Percentiles rank a stretch among this genome's conserved stretches.
Conservation (phyloP, 345 rosid species). For the Melastoma malabathricum region DNA sequence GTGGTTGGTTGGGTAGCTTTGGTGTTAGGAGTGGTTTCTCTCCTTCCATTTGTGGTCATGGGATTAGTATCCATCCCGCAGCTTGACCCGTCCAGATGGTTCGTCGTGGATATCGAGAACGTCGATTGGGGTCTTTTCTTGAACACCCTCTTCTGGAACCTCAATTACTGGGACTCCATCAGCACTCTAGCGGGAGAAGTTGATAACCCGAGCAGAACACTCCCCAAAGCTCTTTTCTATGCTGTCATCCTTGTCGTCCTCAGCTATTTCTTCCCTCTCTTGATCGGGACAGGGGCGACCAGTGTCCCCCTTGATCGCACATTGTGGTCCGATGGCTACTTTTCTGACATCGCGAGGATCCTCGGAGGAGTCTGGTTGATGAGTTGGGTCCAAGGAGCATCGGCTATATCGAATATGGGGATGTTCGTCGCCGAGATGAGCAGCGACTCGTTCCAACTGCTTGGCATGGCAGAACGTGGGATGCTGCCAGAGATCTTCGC, state of each 20-base stretch:
- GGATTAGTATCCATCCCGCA: conserved; percentile 19
- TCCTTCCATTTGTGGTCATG: conserved; percentile 24
- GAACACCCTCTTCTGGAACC: conserved; percentile 24
- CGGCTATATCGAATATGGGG: conserved; percentile 26
- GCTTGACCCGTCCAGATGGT: conserved; percentile 23
- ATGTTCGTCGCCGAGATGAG: conserved; percentile 30
- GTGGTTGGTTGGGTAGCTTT: conserved; percentile 25
- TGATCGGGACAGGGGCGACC: conserved; percentile 19
- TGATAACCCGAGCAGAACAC: conserved; percentile 20
- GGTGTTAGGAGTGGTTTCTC: conserved; percentile 18
- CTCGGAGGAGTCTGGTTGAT: conserved; percentile 25
- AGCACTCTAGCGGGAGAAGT: conserved; percentile 29
- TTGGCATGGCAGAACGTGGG: conserved; percentile 26
- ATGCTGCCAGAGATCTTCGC: conserved; percentile 24
- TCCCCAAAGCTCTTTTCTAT: conserved; percentile 21
- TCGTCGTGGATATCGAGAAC: conserved; percentile 11
- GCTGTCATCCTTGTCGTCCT: conserved; percentile 21
- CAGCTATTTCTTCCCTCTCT: conserved; percentile 18
- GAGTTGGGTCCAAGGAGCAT: conserved; percentile 25
- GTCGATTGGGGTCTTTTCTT: conserved; percentile 21
- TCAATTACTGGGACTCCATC: conserved; percentile 31
- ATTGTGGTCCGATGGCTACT: conserved; percentile 24
- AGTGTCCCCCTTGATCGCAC: conserved; percentile 16
- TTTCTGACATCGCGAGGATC: conserved; percentile 19
- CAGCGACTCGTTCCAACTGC: conserved; percentile 28